Base-by-base conservation (phyloP, 108 stramenopile genomes). In the Aureococcus anophagefferens region DNA sequence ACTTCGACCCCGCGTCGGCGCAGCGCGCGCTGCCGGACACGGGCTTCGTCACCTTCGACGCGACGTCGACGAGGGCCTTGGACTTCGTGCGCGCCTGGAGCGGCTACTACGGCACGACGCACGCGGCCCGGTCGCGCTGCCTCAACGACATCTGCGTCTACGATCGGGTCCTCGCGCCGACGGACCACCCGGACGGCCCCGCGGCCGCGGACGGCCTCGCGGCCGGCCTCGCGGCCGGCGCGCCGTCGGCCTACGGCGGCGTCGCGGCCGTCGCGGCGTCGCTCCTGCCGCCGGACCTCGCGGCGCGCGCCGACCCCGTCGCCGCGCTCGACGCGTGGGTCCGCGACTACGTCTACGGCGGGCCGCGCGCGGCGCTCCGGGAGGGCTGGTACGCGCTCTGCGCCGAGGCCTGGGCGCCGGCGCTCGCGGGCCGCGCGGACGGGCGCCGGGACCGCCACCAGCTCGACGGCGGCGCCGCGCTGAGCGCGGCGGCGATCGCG, bases 131-230 rank as follows among this genome's bases (percentile, higher is more conserved):
- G 14, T 59, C 51, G 51, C 14, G 51, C 51, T 59, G 51, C 51
- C 51, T 59, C 51, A 59, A 59, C 51, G 51, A 59, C 51, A 59
- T 59, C 14, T 59, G 51, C 51, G 51, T 59, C 51, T 59, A 59
- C 51, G 51, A 59, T 11, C 51, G 51, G 7, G 25, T 59, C 51
- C 51, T 59, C 21, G 17, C 25, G 21, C 21, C 51, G 51, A 16
- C 14, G 21, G 51, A 18, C n/a, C n/a, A n/a, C n/a, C n/a, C n/a
- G 13, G 40, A 13, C 40, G 40, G 9, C 9, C 40, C 40, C 9
- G 40, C 40, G 40, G 9, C 40, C 9, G 40, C 40, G 40, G 40
- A 5, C 40, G 40, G 40, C 9, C 40, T 5, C 40, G 40, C 40
- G 9, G 40, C 9, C 51, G 51, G 25, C 51, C 21, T 3, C 51